Base-by-base conservation (phyloP, 1,284 basidiomycete species). In the Ceratobasidium theobromae region DNA sequence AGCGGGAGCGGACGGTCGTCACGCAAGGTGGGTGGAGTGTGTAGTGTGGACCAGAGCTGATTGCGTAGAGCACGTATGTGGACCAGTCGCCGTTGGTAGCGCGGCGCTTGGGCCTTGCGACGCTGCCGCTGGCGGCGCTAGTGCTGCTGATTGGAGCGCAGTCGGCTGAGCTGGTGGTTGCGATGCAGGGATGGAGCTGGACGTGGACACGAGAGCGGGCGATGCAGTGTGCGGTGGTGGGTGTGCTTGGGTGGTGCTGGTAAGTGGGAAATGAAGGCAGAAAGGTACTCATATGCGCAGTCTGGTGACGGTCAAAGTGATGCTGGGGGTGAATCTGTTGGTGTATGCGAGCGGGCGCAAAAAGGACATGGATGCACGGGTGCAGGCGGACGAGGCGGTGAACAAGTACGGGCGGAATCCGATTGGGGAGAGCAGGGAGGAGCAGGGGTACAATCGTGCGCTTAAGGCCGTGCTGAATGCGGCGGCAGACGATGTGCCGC, bases 21-120 rank as follows among this genome's bases (percentile, higher is more conserved):
- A 4, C 82, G 86, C 33, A 93, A 93, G 79, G 89, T 89, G 70
- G 60, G 77, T 69, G 57, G 48, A 46, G 28, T 27, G 27, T 40
- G 16, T 65, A 12, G 11, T 3, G 38, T 35, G 33, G 8, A 64
- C 30, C 18, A 43, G 57, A 4, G 21, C 27, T 33, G 25, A 45
- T 30, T 66, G 45, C 41, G 30, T 49, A 91, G 84, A 90, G 96
- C 76, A 82, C 91, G 0, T 94, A 97, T 69, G 93, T 98, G 21
- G 96, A 99, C 75, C 95, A 98, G 75, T 95, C 95, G 2, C 96
- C 96, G 1, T 84, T 96, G 9, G 94, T 98, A 32, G 91, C 94
- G 0, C 89, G 96, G 1, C 86, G 97, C 8, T 82, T 99, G 1
- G 97, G 97, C 11, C 97, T 99, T 73, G 90, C 96, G 0, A 88